Base-by-base conservation (phyloP, 2,329 filamentous ascomycete genomes). In the Paraphaeosphaeria minitans region DNA sequence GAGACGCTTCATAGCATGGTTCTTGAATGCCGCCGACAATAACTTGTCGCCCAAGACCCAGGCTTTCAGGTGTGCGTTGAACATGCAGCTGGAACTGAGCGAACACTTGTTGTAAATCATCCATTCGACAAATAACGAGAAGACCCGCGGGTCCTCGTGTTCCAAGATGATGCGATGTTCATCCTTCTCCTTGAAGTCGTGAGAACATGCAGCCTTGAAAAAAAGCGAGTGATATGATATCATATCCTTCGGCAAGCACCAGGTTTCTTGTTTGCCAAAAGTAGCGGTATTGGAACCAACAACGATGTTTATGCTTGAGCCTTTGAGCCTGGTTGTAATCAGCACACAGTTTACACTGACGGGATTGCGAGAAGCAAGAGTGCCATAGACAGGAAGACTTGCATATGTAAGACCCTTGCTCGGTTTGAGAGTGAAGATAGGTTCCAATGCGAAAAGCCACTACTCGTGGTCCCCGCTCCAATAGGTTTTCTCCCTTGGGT, bases 31-130 rank as follows among this genome's bases (percentile, higher is more conserved):
- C 8, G 37, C 24, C 16, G 48, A 55, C 42, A 59, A 24, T 4
- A 62, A 45, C 51, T 58, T 62, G 24, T 62, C 57, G 37, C 53
- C 53, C 1, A 62, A 51, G 12, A 62, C 19, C 61, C 59, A 66
- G 4, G 57, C 55, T 27, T 57, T 51, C 24, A 46, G 50, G 33
- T 59, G n/a, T 3, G 37, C 16, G 33, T 33, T 33, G 8, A n/a
- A 13, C 21, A 29, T 24, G 27, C 21, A 27, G 14, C 21, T 10
- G n/a, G 21, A 14, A 7, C 19, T 21, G 27, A 22, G 14, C 8
- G 24, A 22, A 41, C 60, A 62, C 1, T 2, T 24, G 33, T 54
- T 52, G 31, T 59, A 51, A 42, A 59, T 56, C 49, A 65, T 59
- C 57, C 58, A 65, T 42, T 59, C 46, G 2, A 63, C 56, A 22